These are phyloP conservation scores for grape (Vitis vinifera) DNA, from an alignment of 164 flowering plant species.

Conservation along the genomic window ASM3070453v1 NC_081809.1:10310001-10310500, in stretches of 20 bases:
- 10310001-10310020: not conserved
- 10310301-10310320: not conserved
- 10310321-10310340: constrained; percentile 50
- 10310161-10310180: not conserved
- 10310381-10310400: constrained; percentile 96
- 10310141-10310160: not conserved
- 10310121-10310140: not conserved
- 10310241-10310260: too few relatives aligned
- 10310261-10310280: not conserved
- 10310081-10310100: too few relatives aligned
- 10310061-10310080: too few relatives aligned
- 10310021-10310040: not conserved
- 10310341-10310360: constrained; percentile 81
- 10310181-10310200: not conserved
- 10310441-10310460: constrained; percentile 96
- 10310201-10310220: not conserved
- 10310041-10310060: too few relatives aligned
- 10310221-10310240: too few relatives aligned
- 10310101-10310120: not conserved
- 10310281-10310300: not conserved
- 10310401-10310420: constrained; percentile 95
- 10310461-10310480: constrained; percentile 31
- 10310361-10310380: constrained; percentile 81
- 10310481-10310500: not conserved
- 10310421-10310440: constrained; percentile 94